These are phyloP conservation scores for Chytridium lagenaria DNA, from an alignment of 371 early-diverging fungal genomes.

Conservation along the genomic window DNA sequence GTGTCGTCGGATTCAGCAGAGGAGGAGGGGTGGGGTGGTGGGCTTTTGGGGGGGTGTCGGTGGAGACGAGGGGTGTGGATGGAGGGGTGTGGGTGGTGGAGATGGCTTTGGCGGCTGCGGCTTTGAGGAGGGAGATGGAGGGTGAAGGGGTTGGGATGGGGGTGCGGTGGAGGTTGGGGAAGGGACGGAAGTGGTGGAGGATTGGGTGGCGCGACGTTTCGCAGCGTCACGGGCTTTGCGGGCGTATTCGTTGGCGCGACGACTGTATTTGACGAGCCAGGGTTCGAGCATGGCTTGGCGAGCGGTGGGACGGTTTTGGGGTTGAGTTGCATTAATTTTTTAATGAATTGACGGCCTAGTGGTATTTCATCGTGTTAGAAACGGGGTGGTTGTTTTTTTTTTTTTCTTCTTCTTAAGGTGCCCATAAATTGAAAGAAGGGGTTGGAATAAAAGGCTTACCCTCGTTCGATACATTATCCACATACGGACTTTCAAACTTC, in stretches of 20 bases:
- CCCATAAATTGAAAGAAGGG: background rate
- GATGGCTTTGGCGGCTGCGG: background rate
- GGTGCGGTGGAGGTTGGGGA: background rate
- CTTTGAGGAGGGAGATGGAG: background rate
- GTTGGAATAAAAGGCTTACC: slow-evolving; percentile 24
- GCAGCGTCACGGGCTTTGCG: background rate
- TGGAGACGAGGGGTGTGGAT: background rate
- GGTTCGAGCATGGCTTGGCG: slow-evolving; percentile 39
- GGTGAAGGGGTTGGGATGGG: background rate
- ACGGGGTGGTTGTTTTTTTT: no score
- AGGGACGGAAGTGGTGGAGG: background rate
- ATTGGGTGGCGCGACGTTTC: background rate
- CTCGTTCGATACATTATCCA: slow-evolving; percentile 38
- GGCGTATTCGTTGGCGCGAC: slow-evolving; percentile 18
- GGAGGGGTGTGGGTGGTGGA: background rate
- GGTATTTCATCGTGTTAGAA: background rate
- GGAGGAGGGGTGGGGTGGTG: background rate
- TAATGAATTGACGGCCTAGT: slow-evolving; percentile 50
- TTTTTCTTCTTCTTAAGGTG: no score
- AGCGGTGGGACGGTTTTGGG: slow-evolving; percentile 46
- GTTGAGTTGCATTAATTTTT: slow-evolving; percentile 32
- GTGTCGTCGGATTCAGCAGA: background rate
- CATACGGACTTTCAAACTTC: slow-evolving; percentile 47
- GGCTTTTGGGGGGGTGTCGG: background rate
- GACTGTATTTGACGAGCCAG: slow-evolving; percentile 42